Evolutionary conservation across 2,329 filamentous ascomycete species (phyloP), one percentile per base, ranked within the genome.

Genomic region (Emericellopsis atlantica): DNA sequence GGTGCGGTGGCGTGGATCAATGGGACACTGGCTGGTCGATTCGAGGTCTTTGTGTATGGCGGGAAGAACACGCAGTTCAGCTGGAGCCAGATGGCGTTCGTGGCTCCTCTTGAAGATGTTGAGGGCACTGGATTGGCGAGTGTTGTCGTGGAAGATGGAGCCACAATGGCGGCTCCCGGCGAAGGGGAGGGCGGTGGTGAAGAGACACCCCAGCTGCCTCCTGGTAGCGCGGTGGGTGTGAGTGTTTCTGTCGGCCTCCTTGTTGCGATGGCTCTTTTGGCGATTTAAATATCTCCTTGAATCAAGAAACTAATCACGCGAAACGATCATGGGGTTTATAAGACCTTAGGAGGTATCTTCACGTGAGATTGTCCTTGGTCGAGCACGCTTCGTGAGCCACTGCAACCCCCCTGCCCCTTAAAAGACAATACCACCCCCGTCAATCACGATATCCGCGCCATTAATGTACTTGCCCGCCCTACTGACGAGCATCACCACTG

Each of bases 391-490:
- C 18, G 18, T 5, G 3, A 3, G 5, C 18, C 18, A 21, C 4
- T 21, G 5, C 18, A 21, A 21, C 5, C 18, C 18, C 18, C 4
- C 18, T 21, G 18, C 26, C 26, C 1, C 43, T 44, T 40, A 43
- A 12, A 43, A 43, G n/a, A 43, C 33, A n/a, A 32, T 46, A 3
- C 49, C 47, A 6, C 70, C 72, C 14, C 79, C 79, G 54, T 84
- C 79, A 37, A 82, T 69, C 29, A 81, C 59, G 44, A 84, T 65
- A 60, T 84, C 79, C 6, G 74, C 65, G 4, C 79, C 80, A 48
- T 72, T 84, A n/a, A 86, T 72, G 58, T 84, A 85, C 26, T 66
- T 73, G 15, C 79, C 77, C 1, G 76, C 76, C 34, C 58, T 64
- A 47, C 76, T 79, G 24, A 69, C 69, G 35, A 84, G 57, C 50